Evolutionary conservation across 257 asterid genomes (phyloP), one percentile per base, ranked within the genome.

Genomic region (Osmanthus fragrans): DNA sequence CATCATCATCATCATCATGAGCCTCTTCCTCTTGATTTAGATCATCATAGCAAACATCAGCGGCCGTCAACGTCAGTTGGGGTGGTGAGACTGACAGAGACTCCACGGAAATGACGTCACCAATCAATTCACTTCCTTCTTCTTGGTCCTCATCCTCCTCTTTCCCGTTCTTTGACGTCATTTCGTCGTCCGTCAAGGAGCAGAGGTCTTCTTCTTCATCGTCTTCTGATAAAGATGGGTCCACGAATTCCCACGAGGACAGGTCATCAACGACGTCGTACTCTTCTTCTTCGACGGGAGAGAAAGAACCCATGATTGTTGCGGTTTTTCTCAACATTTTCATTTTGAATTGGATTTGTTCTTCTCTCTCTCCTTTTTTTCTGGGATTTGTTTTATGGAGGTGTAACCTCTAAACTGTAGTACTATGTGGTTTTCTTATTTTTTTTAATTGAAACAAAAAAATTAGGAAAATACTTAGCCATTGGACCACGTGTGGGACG

Each of bases 161-260:
- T 10, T 49, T 73, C 8, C 18, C 33, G 15, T 11, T 3, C 29
- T 60, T 6, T 36, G 72, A 54, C 67, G 47, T 85, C 74, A 37
- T 15, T 0, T n/a, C 40, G 19, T 65, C 84, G 39, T 68, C 80
- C 13, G 45, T 76, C 86, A 79, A 83, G 72, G 87, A 90, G 86
- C 45, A 90, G 49, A 76, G 76, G 18, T 85, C 91, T 10, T 42
- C 18, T 42, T 42, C 18, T 12, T 73, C 72, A 5, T 88, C 94
- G 37, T 87, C 94, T 68, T 94, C 97, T 45, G 94, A 87, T 71
- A 54, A 80, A 36, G 88, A 76, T 11, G 87, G 87, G 86, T 82
- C 75, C 87, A 94, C 86, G 83, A 94, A 54, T 85, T 90, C 98
- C 98, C 98, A 94, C 2, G 90, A 45, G 56, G 96, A 79, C 75